Conservation (phyloP, 495 filamentous ascomycete genomes). For the Aspergillus steynii region DNA sequence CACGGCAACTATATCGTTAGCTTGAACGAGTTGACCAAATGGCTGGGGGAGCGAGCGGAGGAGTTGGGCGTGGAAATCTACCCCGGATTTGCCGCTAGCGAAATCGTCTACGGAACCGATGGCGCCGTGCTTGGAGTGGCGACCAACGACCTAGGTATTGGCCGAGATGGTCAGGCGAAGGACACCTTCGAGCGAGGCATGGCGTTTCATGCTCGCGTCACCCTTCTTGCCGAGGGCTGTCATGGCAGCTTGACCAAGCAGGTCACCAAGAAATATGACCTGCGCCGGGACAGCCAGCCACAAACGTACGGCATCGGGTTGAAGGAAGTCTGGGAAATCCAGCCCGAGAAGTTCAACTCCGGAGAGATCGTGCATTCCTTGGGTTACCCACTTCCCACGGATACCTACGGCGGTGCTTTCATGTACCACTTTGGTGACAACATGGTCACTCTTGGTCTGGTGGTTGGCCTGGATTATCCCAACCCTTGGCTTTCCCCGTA, state of each 20-base stretch:
- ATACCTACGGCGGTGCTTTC: slow-evolving; percentile 96
- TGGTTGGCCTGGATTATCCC: slow-evolving; percentile 91
- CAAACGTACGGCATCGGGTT: slow-evolving; percentile 95
- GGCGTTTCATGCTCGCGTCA: slow-evolving; percentile 95
- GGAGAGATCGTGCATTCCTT: slow-evolving; percentile 88
- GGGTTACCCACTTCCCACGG: slow-evolving; percentile 84
- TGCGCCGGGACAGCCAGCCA: slow-evolving; percentile 82
- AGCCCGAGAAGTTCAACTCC: slow-evolving; percentile 86
- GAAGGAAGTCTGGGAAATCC: slow-evolving; percentile 97
- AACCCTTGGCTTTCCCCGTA: slow-evolving; percentile 98
- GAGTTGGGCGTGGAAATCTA: slow-evolving; percentile 99
- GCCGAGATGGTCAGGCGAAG: slow-evolving; percentile 79
- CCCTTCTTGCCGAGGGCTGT: slow-evolving; percentile 93
- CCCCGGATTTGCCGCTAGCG: slow-evolving; percentile 90
- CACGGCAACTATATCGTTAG: slow-evolving; percentile 97
- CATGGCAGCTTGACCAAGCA: slow-evolving; percentile 96
- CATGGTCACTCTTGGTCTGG: slow-evolving; percentile 88
- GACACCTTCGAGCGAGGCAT: slow-evolving; percentile 93
- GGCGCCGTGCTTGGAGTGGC: slow-evolving; percentile 92
- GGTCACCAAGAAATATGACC: slow-evolving; percentile 90
- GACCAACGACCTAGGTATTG: slow-evolving; percentile 90
- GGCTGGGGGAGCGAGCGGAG: slow-evolving; percentile 92
- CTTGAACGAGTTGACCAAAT: slow-evolving; percentile 90
- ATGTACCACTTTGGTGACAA: slow-evolving; percentile 99
- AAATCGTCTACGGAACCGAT: slow-evolving; percentile 83